Base-by-base conservation (phyloP, 257 asterid genomes). In the Fraxinus americana region DNA sequence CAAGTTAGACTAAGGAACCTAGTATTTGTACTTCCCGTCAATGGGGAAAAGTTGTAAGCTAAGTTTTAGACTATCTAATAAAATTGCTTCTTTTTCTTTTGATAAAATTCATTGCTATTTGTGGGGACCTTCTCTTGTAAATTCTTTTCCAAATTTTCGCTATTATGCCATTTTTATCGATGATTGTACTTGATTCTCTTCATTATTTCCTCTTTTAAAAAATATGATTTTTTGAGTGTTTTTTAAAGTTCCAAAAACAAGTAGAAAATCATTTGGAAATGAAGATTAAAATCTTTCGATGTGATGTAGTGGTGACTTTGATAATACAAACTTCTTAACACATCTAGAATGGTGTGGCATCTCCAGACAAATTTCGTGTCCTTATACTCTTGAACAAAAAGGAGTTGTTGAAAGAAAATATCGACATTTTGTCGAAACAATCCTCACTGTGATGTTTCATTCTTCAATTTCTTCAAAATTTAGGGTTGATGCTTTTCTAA, bases 31-130 rank as follows among this genome's bases (percentile, higher is more conserved):
- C 16, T 69, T 45, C 38, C 27, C 52, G 70, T 19, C 76, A 77
- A 77, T 1, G 13, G 70, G 75, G 34, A 68, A 77, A 30, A 71
- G 50, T 21, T 39, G 77, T 32, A 78, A 73, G 63, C 7, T 59
- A 10, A 34, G 67, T 11, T 78, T 78, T 19, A 2, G 16, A 63
- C 17, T 4, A 45, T 43, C 59, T 1, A 67, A 79, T 65, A 39
- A 73, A 29, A 25, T 71, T 63, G 72, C 68, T 4, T 11, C 8
- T 7, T 59, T 32, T 65, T 52, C 74, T 61, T 67, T 43, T 14
- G 32, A 38, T 43, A 72, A 72, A 72, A 9, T 71, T 23, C 32
- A 75, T 59, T 61, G 57, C n/a, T 59, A 75, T 13, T 35, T 75
- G 57, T 59, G 78, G 54, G 72, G 72, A 1, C 78, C 32, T 12